Percentiles rank a stretch among this genome's conserved stretches.
Evolutionary conservation across 2,329 filamentous ascomycete genomes (phyloP).

Genomic region (Teratosphaeria nubilosa): DNA sequence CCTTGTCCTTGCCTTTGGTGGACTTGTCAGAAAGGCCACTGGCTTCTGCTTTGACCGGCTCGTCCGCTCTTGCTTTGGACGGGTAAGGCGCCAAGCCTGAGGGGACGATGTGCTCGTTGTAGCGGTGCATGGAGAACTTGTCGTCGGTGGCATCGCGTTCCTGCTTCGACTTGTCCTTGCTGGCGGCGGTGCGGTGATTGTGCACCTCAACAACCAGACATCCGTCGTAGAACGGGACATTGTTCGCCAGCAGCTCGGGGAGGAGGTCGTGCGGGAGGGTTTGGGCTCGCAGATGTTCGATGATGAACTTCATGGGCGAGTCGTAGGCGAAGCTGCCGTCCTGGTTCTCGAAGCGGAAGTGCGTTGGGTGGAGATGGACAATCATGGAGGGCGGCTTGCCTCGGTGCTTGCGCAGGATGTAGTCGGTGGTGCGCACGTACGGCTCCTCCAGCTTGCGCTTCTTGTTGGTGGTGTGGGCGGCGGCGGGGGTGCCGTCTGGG

Average conservation of each 20-base stretch:
- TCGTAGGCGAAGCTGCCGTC: conserved; percentile 87
- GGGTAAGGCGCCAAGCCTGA: conserved; percentile 74
- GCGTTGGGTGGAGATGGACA: conserved; percentile 71
- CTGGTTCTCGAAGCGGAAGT: conserved; percentile 89
- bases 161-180: conserved; percentile 33
- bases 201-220: conserved; percentile 92
- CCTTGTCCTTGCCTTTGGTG: conserved; percentile 36
- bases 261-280: conserved; percentile 87
- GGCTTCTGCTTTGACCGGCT: conserved; percentile 27
- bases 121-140: conserved; percentile 83
- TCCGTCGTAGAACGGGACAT: conserved; percentile 80
- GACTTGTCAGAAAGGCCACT: conserved; percentile 12
- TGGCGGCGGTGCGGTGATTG: conserved; percentile 63
- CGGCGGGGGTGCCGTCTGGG: conserved; percentile 12
- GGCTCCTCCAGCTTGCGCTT: conserved; percentile 23
- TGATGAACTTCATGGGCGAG: conserved; percentile 74
- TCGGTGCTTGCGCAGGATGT: conserved; percentile 74
- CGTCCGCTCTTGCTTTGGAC: conserved; percentile 21
- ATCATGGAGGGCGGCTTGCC: conserved; percentile 69
- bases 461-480: conserved; percentile 9
- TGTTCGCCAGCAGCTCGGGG: conserved; percentile 59
- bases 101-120: conserved; percentile 80
- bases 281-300: conserved; percentile 65
- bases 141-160: conserved; percentile 47
- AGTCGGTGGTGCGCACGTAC: conserved; percentile 57